Conservation (phyloP, 169 alveolate species). For the Besnoitia besnoiti region DNA sequence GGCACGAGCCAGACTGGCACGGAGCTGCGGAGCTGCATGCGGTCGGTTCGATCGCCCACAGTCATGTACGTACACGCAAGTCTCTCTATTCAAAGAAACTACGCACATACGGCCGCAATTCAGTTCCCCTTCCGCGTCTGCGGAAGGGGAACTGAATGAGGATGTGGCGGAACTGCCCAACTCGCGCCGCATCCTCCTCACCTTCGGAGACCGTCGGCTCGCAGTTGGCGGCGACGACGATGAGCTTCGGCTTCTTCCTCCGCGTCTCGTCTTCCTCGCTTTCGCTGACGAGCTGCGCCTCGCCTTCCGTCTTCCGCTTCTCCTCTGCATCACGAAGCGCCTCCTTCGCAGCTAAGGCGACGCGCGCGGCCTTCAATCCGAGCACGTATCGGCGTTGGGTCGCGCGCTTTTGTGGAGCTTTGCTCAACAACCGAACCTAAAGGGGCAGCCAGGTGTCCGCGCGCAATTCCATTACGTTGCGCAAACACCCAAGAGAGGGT, state of each 20-base stretch:
- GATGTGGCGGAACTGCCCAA: too few species aligned
- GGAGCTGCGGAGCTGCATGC: not conserved
- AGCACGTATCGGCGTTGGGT: slow-evolving; percentile 14
- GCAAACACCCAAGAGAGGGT: too few species aligned
- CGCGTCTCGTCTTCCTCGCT: too few species aligned
- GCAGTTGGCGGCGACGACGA: slow-evolving; percentile 21
- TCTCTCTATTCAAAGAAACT: not conserved
- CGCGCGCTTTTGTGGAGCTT: slow-evolving; percentile 3
- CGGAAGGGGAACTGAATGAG: too few species aligned
- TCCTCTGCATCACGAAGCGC: too few species aligned
- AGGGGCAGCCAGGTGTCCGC: too few species aligned
- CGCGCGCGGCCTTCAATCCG: not conserved
- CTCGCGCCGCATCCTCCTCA: too few species aligned
- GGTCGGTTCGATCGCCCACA: too few species aligned
- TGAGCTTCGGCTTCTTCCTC: not conserved
- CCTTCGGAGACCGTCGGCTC: slow-evolving; percentile 10
- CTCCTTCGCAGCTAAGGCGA: not conserved
- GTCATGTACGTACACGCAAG: not conserved
- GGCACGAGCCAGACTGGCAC: not conserved
- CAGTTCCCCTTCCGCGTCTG: not conserved
- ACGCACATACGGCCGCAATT: not conserved
- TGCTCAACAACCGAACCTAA: not conserved
- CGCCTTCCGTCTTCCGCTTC: too few species aligned
- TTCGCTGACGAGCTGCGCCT: too few species aligned
- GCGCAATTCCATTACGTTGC: too few species aligned